These are phyloP conservation scores for Hypoxylon sp. DNA, from an alignment of 2,329 filamentous ascomycete species.

Conservation along the genomic window DNA sequence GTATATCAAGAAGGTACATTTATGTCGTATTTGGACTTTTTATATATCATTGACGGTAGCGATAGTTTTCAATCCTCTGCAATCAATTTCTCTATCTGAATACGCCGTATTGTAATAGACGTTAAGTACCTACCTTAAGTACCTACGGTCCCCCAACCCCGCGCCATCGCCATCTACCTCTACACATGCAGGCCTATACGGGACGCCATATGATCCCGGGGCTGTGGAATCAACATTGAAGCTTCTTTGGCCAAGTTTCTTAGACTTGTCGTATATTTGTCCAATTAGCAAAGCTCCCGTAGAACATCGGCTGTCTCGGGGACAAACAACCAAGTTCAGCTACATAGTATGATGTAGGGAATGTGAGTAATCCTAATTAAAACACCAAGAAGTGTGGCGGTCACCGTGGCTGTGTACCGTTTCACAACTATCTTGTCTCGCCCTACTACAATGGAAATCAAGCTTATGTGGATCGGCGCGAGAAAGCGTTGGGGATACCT, in stretches of 20 bases:
- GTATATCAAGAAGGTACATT: neutral
- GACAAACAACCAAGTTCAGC: constrained; percentile 4
- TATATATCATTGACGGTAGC: neutral
- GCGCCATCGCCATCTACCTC: neutral
- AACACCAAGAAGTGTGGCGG: constrained; percentile 1
- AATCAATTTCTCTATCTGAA: neutral
- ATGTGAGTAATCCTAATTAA: constrained; percentile 13
- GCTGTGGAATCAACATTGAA: constrained; percentile 32
- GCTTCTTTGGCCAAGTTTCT: constrained; percentile 13
- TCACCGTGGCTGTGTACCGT: constrained; percentile 12
- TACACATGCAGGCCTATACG: neutral
- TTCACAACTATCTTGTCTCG: constrained; percentile 2
- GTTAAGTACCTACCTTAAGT: neutral
- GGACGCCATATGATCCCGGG: neutral
- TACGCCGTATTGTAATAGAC: neutral
- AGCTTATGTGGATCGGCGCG: constrained; percentile 3
- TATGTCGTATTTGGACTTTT: neutral
- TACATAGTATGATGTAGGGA: neutral
- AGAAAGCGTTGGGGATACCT: neutral
- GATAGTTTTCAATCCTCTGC: neutral
- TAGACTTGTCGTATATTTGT: neutral
- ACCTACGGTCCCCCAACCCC: neutral
- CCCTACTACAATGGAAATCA: constrained; percentile 3
- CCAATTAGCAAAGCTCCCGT: neutral
- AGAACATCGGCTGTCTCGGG: constrained; percentile 5